Conservation (phyloP, 225 moss, liverwort and hornwort genomes). For the Polytrichum formosum region DNA sequence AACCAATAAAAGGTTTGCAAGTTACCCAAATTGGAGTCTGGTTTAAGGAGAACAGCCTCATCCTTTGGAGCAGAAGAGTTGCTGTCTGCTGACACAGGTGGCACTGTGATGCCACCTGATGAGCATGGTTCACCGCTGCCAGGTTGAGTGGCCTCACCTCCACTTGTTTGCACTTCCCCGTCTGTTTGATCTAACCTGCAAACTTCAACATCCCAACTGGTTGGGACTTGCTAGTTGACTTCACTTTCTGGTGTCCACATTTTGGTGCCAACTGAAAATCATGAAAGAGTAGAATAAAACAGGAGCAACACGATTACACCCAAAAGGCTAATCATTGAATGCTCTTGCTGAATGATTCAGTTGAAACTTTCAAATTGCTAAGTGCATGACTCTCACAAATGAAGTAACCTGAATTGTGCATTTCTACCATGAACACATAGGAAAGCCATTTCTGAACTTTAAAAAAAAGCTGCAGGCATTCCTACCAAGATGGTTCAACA, state of each 20-base stretch:
- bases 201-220: conserved; percentile 19
- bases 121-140: conserved; percentile 28
- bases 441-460: no score
- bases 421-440: no score
- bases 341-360: no score
- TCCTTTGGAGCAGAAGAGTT: conserved; percentile 28
- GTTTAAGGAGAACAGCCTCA: conserved; percentile 26
- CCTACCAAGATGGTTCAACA: no score
- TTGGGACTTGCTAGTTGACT: conserved; percentile 1
- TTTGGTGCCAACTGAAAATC: neutral
- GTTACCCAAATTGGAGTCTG: conserved; percentile 40
- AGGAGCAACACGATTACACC: no score
- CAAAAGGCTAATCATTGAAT: no score
- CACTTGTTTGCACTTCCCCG: conserved; percentile 34
- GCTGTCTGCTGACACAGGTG: conserved; percentile 13
- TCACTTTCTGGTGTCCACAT: neutral
- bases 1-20: neutral
- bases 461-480: no score
- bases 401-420: no score
- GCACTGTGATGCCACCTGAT: conserved; percentile 24
- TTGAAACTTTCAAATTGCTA: no score
- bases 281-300: no score
- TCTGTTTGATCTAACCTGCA: conserved; percentile 46
- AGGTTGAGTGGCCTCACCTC: conserved; percentile 31
- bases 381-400: no score